Base-by-base conservation (phyloP, 371 early-diverging fungal species). In the Saksenaea vasiformis region DNA sequence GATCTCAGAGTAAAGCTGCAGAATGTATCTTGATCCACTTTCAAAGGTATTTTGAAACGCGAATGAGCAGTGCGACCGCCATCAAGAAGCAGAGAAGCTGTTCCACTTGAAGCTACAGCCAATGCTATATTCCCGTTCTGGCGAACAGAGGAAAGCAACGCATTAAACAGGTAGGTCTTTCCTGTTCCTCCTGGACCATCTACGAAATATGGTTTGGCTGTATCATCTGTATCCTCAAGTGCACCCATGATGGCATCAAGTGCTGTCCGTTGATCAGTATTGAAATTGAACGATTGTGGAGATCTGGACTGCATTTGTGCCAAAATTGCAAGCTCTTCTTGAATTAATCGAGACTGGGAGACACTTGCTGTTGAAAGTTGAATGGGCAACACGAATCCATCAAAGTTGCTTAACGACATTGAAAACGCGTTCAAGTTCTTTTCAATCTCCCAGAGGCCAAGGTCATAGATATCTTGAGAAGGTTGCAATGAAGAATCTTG, bases 61-160 rank as follows among this genome's bases (percentile, higher is more conserved):
- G 69, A 71, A 38, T 71, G 75, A 7, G 69, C 71, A 27, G 75
- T 73, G 2, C 67, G 47, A 8, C 72, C 69, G 56, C 64, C 71
- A 37, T 60, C 55, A 17, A 79, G 44, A 7, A 79, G 54, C 31
- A 74, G 43, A 17, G 71, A 69, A 34, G 74, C 73, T 34, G 71
- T 68, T 1, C 74, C 71, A 17, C 58, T 67, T 0, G 69, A 66
- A 0, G 78, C 71, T 1, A 69, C 63, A 37, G 64, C 43, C 4
- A 65, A 10, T 5, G 60, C 43, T 43, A 65, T 56, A 13, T 36
- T 11, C 14, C 31, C 19, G 13, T 54, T 31, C 43, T 27, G 17
- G 27, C 65, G 17, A 1, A 56, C 47, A 22, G n/a, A 5, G 35
- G 59, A 28, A 4, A 65, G 27, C 3, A 65, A 26, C 1, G 56